Percentiles rank a stretch among this genome's conserved stretches.
These are phyloP conservation scores for Pharus latifolius DNA, from an alignment of 176 grass and related monocot genomes.

Conservation along the genomic window DNA sequence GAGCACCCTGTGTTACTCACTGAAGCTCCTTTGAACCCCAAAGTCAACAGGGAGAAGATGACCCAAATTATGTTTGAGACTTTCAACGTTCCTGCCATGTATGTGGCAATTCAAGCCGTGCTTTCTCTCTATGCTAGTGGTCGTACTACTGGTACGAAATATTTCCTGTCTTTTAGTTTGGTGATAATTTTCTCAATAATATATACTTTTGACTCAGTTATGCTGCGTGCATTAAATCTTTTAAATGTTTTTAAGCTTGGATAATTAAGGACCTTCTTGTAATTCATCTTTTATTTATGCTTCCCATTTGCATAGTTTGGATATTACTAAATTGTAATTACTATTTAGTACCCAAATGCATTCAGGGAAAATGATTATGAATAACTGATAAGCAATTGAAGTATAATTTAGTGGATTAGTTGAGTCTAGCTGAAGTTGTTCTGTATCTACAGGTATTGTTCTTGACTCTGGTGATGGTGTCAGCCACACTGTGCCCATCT, in stretches of 20 bases:
- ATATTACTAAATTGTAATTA: neutral
- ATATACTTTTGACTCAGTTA: neutral
- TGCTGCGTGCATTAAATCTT: neutral
- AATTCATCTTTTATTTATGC: neutral
- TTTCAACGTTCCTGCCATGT: conserved; percentile 86
- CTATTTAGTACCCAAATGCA: neutral
- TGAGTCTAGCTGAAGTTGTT: conserved; percentile 3
- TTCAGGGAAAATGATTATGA: neutral
- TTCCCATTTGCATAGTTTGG: neutral
- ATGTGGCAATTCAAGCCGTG: conserved; percentile 75
- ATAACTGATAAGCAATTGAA: neutral
- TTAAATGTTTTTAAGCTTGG: neutral
- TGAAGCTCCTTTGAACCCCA: conserved; percentile 80
- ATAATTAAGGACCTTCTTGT: neutral
- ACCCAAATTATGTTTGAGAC: conserved; percentile 84
- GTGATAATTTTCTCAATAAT: neutral
- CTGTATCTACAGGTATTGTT: conserved; percentile 40
- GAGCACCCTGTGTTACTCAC: conserved; percentile 84
- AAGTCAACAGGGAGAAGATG: conserved; percentile 92
- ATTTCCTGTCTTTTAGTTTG: neutral
- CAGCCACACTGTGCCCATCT: conserved; percentile 68
- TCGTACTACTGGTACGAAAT: conserved; percentile 42
- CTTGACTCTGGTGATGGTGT: conserved; percentile 83
- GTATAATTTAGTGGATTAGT: neutral
- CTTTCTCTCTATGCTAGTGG: conserved; percentile 86